Conservation (phyloP, 208 protist genomes). For the Leishmania gerbilli region DNA sequence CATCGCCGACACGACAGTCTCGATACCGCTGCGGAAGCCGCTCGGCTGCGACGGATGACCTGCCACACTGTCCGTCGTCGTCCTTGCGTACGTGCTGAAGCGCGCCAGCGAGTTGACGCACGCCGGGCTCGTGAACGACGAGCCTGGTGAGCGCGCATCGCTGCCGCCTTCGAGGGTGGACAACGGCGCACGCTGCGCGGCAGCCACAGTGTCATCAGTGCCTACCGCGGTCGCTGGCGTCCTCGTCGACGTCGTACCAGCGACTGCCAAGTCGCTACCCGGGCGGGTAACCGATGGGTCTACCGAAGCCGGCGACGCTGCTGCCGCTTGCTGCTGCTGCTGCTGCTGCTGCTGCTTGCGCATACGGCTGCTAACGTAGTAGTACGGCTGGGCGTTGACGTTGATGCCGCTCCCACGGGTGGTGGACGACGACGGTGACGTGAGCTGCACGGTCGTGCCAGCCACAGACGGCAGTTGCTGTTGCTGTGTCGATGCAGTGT, state of each 20-base stretch:
- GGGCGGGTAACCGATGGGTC: conserved; percentile 1
- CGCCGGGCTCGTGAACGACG: conserved; percentile 25
- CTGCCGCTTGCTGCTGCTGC: conserved; percentile 12
- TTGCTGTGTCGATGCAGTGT: conserved; percentile 10
- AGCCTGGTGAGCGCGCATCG: conserved; percentile 11
- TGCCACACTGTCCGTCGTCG: background rate
- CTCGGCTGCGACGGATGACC: conserved; percentile 1
- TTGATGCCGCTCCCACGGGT: conserved; percentile 51
- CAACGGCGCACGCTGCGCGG: background rate
- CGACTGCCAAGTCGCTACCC: background rate
- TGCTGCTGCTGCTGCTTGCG: conserved; percentile 25
- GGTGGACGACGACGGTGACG: conserved; percentile 15
- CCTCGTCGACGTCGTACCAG: background rate
- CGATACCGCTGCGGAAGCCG: conserved; percentile 12
- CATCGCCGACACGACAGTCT: conserved; percentile 23
- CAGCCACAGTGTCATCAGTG: background rate
- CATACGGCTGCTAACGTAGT: conserved; percentile 52
- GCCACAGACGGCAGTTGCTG: conserved; percentile 8
- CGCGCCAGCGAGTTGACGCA: conserved; percentile 17
- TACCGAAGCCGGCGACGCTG: background rate
- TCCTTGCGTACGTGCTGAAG: background rate
- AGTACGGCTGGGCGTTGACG: conserved; percentile 67
- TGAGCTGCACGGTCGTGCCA: conserved; percentile 7
- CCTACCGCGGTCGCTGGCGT: background rate
- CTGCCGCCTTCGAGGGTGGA: background rate